phyloP scores from a whole-genome alignment of 2,329 filamentous ascomycete species.

The Cercospora beticola region DNA sequence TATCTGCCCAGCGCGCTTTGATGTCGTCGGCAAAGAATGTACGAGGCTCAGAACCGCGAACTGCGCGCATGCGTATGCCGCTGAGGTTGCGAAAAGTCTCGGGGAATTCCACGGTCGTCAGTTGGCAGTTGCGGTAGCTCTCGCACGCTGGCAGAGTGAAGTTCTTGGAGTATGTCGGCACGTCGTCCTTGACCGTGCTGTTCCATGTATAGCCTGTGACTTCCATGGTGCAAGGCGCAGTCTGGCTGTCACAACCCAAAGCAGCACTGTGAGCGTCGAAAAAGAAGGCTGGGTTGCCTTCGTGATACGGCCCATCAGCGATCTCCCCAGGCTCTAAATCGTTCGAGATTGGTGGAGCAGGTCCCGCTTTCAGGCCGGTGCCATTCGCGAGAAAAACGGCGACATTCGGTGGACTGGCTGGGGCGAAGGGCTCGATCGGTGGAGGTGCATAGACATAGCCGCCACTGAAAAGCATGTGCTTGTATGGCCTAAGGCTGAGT shows the following conservation, averaged over 20 bases:
- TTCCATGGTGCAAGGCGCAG: constrained; percentile 44
- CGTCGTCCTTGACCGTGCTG: constrained; percentile 37
- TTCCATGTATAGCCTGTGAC: constrained; percentile 49
- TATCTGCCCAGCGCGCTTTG: constrained; percentile 51
- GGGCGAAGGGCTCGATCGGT: constrained; percentile 46
- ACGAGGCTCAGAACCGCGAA: constrained; percentile 37
- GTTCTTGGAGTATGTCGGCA: constrained; percentile 39
- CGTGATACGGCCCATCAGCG: constrained; percentile 45
- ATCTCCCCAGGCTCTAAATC: constrained; percentile 47
- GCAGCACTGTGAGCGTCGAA: constrained; percentile 51
- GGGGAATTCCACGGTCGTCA: constrained; percentile 47
- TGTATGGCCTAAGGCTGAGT: constrained; percentile 47
- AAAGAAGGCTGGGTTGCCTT: constrained; percentile 48
- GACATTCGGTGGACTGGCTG: constrained; percentile 48
- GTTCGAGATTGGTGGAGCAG: not conserved
- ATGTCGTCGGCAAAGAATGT: constrained; percentile 53
- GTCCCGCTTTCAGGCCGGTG: constrained; percentile 25
- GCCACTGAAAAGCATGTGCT: constrained; percentile 53
- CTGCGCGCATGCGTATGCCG: constrained; percentile 52
- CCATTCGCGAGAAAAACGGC: constrained; percentile 48
- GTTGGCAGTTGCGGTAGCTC: constrained; percentile 43
- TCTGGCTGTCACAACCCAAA: constrained; percentile 50
- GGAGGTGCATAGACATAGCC: constrained; percentile 52
- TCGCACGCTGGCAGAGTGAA: constrained; percentile 47
- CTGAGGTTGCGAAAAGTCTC: constrained; percentile 45